Conservation (phyloP, 371 early-diverging fungal genomes). For the Cokeromyces recurvatus region DNA sequence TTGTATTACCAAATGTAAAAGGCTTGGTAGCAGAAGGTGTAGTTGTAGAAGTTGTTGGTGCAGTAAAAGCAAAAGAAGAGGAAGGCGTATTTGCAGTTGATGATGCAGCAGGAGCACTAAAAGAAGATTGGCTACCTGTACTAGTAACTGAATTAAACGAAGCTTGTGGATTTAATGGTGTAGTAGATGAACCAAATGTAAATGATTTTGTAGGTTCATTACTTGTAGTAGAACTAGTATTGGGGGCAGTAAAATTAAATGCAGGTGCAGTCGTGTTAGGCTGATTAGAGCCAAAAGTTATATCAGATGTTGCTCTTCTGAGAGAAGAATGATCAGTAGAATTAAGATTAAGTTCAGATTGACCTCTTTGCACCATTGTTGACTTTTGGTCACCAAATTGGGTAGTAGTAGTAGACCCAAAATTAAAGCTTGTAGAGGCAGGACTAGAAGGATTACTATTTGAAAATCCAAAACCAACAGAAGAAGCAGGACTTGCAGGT, state of each 20-base stretch:
- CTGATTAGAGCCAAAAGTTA: background rate
- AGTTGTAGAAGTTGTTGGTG: background rate
- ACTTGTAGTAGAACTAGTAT: background rate
- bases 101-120: background rate
- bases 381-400: too few species aligned
- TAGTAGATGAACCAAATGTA: background rate
- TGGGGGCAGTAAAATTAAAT: background rate
- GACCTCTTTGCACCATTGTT: background rate
- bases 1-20: constrained; percentile 1
- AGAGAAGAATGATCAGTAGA: background rate
- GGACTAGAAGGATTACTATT: background rate
- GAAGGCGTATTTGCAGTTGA: background rate
- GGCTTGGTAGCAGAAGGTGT: background rate
- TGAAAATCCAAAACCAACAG: background rate
- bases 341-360: background rate
- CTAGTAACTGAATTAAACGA: too few species aligned
- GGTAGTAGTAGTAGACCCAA: background rate
- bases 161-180: too few species aligned
- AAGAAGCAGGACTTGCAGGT: background rate
- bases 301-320: background rate
- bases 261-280: background rate
- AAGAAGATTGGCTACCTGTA: too few species aligned
- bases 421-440: background rate
- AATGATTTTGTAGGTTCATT: background rate
- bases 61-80: background rate